Evolutionary conservation across 495 filamentous ascomycete species (phyloP).

Genomic region (Friedmanniomyces simplex): DNA sequence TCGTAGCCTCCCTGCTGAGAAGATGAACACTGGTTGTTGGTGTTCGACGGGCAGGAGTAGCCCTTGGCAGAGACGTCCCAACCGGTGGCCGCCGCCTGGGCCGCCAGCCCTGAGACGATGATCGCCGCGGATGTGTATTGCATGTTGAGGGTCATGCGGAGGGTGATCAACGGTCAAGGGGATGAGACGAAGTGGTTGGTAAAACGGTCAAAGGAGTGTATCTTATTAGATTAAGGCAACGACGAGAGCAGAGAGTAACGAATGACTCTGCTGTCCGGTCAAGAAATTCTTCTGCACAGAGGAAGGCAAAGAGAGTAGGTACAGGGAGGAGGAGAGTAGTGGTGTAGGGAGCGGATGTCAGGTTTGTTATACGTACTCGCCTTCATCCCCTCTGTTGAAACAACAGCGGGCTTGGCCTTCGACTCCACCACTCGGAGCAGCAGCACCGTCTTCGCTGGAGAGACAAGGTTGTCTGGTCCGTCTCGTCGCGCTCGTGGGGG

Average conservation of each 20-base stretch:
- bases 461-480: not conserved
- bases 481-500: not conserved
- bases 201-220: constrained; percentile 13
- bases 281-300: constrained; percentile 5
- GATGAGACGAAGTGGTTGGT: not conserved
- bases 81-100: constrained; percentile 49
- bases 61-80: constrained; percentile 47
- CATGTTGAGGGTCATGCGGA: constrained; percentile 31
- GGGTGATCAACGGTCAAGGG: not conserved
- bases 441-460: not conserved
- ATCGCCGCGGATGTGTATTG: constrained; percentile 32
- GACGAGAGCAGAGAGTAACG: constrained; percentile 17
- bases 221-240: constrained; percentile 7
- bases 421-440: not conserved
- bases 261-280: constrained; percentile 19
- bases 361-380: not conserved
- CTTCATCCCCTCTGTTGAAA: not conserved
- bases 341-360: not conserved
- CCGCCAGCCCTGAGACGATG: constrained; percentile 45
- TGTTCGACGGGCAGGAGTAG: constrained; percentile 62
- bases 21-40: constrained; percentile 62
- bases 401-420: not conserved
- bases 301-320: constrained; percentile 1
- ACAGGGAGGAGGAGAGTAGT: too few relatives aligned
- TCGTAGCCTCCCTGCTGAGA: constrained; percentile 58